A percentile compares a stretch with the other conserved stretches of the same genome.
These are phyloP conservation scores for Neophaeococcomyces mojaviensis DNA, from an alignment of 2,329 filamentous ascomycete genomes.

Conservation along the genomic window DNA sequence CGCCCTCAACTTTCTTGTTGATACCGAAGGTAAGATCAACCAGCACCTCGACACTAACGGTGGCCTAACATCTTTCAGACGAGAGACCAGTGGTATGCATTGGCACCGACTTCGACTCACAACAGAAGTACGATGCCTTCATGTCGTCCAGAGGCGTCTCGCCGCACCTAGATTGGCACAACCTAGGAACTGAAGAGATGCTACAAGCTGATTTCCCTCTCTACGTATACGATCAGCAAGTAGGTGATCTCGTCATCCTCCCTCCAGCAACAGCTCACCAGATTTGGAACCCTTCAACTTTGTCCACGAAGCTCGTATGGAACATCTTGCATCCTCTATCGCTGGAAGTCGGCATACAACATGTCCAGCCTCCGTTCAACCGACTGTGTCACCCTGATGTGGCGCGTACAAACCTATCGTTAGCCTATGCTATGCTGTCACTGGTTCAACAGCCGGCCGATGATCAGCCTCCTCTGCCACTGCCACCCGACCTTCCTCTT, in stretches of 20 bases:
- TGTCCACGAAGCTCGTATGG: constrained; percentile 32
- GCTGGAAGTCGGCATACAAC: constrained; percentile 28
- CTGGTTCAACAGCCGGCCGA: constrained; percentile 19
- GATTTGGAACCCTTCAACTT: constrained; percentile 29
- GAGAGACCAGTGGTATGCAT: constrained; percentile 28
- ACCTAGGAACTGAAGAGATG: constrained; percentile 26
- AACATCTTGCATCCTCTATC: constrained; percentile 31
- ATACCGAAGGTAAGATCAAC: constrained; percentile 24
- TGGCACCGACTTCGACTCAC: constrained; percentile 29
- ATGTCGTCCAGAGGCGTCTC: constrained; percentile 29
- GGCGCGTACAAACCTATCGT: constrained; percentile 25
- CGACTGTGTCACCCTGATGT: constrained; percentile 30
- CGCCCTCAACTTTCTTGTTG: constrained; percentile 29
- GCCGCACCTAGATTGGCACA: constrained; percentile 31
- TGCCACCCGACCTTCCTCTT: constrained; percentile 25
- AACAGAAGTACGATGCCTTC: constrained; percentile 29
- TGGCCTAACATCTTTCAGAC: constrained; percentile 10
- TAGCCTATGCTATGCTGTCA: constrained; percentile 28
- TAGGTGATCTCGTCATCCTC: constrained; percentile 31
- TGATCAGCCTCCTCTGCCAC: constrained; percentile 12
- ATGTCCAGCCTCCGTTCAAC: constrained; percentile 31
- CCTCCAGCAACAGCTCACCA: constrained; percentile 32
- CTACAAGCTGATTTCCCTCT: constrained; percentile 29
- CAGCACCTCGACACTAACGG: background rate
- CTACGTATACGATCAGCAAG: constrained; percentile 29